Evolutionary conservation across 805 yeast species (phyloP), one percentile per base, ranked within the genome.

Genomic region (Metschnikowia baotianmanensis): DNA sequence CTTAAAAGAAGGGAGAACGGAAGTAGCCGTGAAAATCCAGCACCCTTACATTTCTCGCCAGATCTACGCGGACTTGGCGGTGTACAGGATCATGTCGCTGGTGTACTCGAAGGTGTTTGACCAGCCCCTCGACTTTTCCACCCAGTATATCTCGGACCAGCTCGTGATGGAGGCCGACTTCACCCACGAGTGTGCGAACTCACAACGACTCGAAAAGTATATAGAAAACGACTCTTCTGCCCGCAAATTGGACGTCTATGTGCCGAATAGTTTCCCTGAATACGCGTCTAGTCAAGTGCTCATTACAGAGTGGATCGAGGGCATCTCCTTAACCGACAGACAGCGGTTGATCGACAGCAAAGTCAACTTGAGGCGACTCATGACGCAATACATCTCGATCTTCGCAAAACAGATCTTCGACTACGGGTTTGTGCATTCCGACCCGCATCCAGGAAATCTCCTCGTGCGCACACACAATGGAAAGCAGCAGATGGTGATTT

Each of bases 391-490:
- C 48, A 62, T 79, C 33, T 62, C 63, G 34, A 65, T 78, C 15
- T 76, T 75, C 48, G 76, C 80, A 17, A 69, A 72, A 45, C 86
- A 79, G 61, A 76, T 81, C 13, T 83, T 81, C 57, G 61, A 68
- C 22, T 83, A 83, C 75, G 88, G 87, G 5, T 65, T 76, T 23
- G 78, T 83, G 13, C 89, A 83, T 56, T 76, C 86, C 38, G 90
- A 83, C 55, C 86, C 91, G 10, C 95, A 85, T 52, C 93, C 93
- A 1, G 95, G 95, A 5, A 86, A 85, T 56, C 60, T 86, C 48
- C 56, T 86, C 40, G 77, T 80, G 4, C 63, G 89, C 27, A 52
- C 57, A 21, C 57, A 63, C 11, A 28, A 36, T 2, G 64, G 65
- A 2, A 56, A 58, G 26, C 83, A 76, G 51, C 78, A 83, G 53